Percentiles rank a stretch among this genome's conserved stretches.
phyloP scores from a whole-genome alignment of 177 flowering plant genomes.

The Telopea speciosissima region DNA sequence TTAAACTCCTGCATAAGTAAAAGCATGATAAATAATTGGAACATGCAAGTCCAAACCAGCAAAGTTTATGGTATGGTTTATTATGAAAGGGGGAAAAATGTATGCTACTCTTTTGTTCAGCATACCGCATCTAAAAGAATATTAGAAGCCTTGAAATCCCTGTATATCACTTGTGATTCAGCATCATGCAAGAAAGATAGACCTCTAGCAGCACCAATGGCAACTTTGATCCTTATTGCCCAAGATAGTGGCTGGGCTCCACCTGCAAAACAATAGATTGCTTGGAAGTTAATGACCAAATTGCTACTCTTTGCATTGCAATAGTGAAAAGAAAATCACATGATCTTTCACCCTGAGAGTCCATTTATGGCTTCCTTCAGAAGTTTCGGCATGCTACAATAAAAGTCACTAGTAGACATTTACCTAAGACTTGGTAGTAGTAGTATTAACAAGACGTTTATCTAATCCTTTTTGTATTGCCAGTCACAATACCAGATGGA shows the following conservation, averaged over 20 bases:
- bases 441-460: neutral
- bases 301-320: neutral
- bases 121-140: constrained; percentile 80
- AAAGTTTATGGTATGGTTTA: neutral
- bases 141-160: constrained; percentile 87
- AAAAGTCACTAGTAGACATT: neutral
- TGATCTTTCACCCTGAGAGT: neutral
- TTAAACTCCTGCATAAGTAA: constrained; percentile 59
- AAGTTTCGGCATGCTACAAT: neutral
- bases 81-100: neutral
- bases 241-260: constrained; percentile 83
- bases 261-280: constrained; percentile 39
- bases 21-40: neutral
- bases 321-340: neutral
- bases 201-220: constrained; percentile 84
- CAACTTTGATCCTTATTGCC: constrained; percentile 82
- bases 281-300: neutral
- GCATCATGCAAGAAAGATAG: constrained; percentile 81
- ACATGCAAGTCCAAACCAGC: neutral
- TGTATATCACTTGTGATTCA: constrained; percentile 69
- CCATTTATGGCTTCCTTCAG: neutral
- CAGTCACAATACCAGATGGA: too few species aligned
- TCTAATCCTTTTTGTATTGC: too few species aligned
- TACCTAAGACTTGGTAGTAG: neutral
- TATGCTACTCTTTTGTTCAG: neutral